Percentiles rank a stretch among this genome's conserved stretches.
phyloP scores from a whole-genome alignment of 441 rosid genomes.

The Aleurites moluccanus region DNA sequence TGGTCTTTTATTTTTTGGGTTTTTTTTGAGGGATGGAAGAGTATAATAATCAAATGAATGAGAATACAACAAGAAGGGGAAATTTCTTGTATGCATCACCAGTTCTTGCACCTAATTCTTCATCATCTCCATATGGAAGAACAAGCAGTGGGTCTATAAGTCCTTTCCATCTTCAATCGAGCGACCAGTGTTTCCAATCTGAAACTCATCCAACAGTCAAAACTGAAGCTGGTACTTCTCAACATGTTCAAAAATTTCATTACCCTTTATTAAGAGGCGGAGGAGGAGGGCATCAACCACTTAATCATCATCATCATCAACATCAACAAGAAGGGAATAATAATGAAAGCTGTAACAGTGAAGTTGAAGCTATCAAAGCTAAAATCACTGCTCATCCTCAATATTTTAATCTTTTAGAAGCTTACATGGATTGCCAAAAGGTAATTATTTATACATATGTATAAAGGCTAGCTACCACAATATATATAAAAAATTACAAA shows the following conservation, averaged over 20 bases:
- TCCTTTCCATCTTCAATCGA: slow-evolving; percentile 52
- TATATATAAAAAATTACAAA: neutral
- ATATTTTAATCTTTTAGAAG: slow-evolving; percentile 79
- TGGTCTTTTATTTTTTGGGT: no score
- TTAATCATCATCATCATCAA: slow-evolving; percentile 15
- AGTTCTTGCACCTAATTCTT: slow-evolving; percentile 56
- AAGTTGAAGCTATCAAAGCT: slow-evolving; percentile 80
- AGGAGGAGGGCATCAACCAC: slow-evolving; percentile 23
- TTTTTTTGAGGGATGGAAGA: slow-evolving; percentile 56
- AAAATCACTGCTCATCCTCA: slow-evolving; percentile 95
- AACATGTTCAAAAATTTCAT: slow-evolving; percentile 45
- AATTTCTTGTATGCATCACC: slow-evolving; percentile 71
- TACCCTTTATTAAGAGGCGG: slow-evolving; percentile 55
- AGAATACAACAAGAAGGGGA: slow-evolving; percentile 51
- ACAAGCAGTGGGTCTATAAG: slow-evolving; percentile 46
- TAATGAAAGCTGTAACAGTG: slow-evolving; percentile 36
- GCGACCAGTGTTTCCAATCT: slow-evolving; percentile 49
- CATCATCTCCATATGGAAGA: slow-evolving; percentile 43
- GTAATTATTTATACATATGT: slow-evolving; percentile 26
- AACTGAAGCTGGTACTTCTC: slow-evolving; percentile 66
- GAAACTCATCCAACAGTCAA: slow-evolving; percentile 63
- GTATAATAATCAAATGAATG: slow-evolving; percentile 60
- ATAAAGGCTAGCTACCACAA: neutral
- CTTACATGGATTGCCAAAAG: slow-evolving; percentile 97
- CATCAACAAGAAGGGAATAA: slow-evolving; percentile 28